phyloP scores from a whole-genome alignment of 1,139 yeast species.

The Meyerozyma carpophila region DNA sequence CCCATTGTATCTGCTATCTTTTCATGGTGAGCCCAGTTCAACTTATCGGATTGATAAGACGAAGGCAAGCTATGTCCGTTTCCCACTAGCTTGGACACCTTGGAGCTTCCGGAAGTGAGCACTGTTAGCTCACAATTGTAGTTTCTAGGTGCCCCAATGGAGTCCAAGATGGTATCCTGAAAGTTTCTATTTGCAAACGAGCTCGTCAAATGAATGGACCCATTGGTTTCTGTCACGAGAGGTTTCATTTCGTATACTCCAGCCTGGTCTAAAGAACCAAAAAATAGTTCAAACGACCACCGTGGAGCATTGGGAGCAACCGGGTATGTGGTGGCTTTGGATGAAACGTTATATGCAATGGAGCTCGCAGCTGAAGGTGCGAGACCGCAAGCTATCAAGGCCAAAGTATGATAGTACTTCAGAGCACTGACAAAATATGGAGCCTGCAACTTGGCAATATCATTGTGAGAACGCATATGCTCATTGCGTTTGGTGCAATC shows the following conservation, averaged over 20 bases:
- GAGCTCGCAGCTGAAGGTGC: conserved; percentile 15
- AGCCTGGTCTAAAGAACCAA: conserved; percentile 36
- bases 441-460: conserved; percentile 25
- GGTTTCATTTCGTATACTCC: conserved; percentile 38
- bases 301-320: conserved; percentile 16
- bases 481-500: conserved; percentile 7
- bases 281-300: conserved; percentile 27
- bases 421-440: conserved; percentile 21
- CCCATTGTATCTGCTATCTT: conserved; percentile 32
- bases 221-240: conserved; percentile 25
- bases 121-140: conserved; percentile 21
- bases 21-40: conserved; percentile 18
- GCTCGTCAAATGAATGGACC: conserved; percentile 22
- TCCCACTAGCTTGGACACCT: conserved; percentile 23
- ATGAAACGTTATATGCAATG: conserved; percentile 13
- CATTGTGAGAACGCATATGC: conserved; percentile 29
- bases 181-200: conserved; percentile 13
- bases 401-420: conserved; percentile 24
- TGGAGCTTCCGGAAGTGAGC: conserved; percentile 26
- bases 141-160: conserved; percentile 2
- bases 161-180: conserved; percentile 4
- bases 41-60: conserved; percentile 21
- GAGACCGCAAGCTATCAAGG: conserved; percentile 28
- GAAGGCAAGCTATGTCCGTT: conserved; percentile 32
- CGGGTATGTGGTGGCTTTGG: conserved; percentile 22